Conservation (phyloP, 257 asterid genomes). For the Gentiana macrophylla region DNA sequence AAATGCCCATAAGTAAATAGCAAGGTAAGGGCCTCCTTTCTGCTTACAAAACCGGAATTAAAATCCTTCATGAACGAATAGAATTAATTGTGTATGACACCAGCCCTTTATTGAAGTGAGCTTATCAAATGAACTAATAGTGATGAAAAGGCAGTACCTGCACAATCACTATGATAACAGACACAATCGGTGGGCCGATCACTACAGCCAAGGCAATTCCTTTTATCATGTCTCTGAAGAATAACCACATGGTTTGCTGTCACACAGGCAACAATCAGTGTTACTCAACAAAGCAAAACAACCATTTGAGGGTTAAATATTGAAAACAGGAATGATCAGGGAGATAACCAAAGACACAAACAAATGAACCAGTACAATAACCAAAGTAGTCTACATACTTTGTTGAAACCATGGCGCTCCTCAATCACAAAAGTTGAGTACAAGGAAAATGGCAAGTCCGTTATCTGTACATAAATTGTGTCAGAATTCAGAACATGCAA, state of each 20-base stretch:
- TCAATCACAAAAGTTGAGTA: constrained; percentile 96
- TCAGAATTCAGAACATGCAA: background rate
- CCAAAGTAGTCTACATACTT: constrained; percentile 13
- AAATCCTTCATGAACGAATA: background rate
- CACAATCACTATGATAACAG: constrained; percentile 81
- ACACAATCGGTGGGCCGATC: constrained; percentile 95
- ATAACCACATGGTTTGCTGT: constrained; percentile 87
- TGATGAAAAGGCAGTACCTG: constrained; percentile 46
- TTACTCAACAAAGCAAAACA: constrained; percentile 1
- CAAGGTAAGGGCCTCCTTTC: constrained; percentile 99
- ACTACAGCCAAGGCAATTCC: constrained; percentile 50
- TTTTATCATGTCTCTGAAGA: constrained; percentile 86
- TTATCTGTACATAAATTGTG: constrained; percentile 40
- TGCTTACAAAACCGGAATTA: constrained; percentile 31
- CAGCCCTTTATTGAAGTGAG: background rate
- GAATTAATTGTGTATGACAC: background rate
- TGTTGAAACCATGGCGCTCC: constrained; percentile 81
- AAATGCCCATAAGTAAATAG: constrained; percentile 91
- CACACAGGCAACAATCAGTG: constrained; percentile 5
- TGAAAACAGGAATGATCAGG: background rate
- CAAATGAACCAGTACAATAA: constrained; percentile 4
- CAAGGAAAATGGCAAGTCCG: constrained; percentile 87
- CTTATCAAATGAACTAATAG: constrained; percentile 4
- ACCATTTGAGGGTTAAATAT: background rate
- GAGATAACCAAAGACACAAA: background rate